Conservation (phyloP, 2,329 filamentous ascomycete genomes). For the Penicillium paneum region DNA sequence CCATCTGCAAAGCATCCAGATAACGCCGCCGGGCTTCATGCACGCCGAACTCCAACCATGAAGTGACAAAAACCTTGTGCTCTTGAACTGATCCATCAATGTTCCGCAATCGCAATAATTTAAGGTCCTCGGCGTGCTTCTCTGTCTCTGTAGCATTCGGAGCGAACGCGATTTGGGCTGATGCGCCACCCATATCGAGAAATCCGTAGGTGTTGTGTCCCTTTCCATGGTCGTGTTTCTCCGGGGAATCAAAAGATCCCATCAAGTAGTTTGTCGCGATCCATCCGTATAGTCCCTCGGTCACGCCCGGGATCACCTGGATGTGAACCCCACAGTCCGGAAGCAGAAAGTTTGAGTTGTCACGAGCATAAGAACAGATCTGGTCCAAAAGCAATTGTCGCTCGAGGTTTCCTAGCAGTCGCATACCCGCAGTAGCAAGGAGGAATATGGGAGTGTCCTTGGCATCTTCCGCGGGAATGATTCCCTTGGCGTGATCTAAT, state of each 20-base stretch:
- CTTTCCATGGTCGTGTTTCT: constrained; percentile 75
- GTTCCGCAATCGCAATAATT: constrained; percentile 77
- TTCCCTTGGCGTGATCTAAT: constrained; percentile 73
- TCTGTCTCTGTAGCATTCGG: constrained; percentile 86
- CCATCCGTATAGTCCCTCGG: constrained; percentile 95
- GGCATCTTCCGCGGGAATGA: constrained; percentile 73
- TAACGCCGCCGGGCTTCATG: constrained; percentile 87
- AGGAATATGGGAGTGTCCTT: constrained; percentile 87
- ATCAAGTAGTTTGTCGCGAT: constrained; percentile 94
- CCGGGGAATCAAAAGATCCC: constrained; percentile 78
- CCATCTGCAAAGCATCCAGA: constrained; percentile 69
- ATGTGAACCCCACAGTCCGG: constrained; percentile 89
- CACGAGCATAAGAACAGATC: constrained; percentile 77
- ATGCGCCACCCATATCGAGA: constrained; percentile 96
- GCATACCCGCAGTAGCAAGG: constrained; percentile 93
- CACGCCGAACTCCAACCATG: constrained; percentile 96
- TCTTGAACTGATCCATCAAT: constrained; percentile 74
- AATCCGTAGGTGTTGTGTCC: constrained; percentile 95
- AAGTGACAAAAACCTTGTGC: constrained; percentile 89
- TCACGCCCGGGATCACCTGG: constrained; percentile 92
- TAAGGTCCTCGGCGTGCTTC: constrained; percentile 86
- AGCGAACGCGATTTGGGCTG: constrained; percentile 95
- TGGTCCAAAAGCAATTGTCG: constrained; percentile 69
- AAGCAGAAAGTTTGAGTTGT: constrained; percentile 74
- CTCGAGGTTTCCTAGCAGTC: constrained; percentile 71